A percentile compares a stretch with the other conserved stretches of the same genome.
Evolutionary conservation across 106 monocot genomes (phyloP).

Genomic region (Dendrobium officinale): DNA sequence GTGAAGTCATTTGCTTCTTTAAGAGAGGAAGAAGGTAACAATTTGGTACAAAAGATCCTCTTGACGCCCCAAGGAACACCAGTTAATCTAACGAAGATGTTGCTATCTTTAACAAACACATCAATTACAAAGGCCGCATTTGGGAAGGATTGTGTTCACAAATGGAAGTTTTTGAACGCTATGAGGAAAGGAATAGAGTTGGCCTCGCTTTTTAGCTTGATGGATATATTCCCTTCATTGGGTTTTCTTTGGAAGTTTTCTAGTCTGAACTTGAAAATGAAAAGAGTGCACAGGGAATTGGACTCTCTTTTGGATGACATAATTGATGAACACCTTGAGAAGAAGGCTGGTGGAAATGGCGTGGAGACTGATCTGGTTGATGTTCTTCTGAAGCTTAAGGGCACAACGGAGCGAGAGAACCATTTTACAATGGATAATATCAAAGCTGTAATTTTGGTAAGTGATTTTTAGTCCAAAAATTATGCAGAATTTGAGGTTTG

Average conservation of each 20-base stretch:
- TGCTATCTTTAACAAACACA: background rate
- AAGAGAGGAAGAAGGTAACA: conserved; percentile 4
- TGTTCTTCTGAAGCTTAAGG: conserved; percentile 7
- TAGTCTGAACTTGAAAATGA: background rate
- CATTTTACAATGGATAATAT: background rate
- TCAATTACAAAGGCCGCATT: background rate
- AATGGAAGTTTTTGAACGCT: background rate
- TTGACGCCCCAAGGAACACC: background rate
- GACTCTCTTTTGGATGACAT: conserved; percentile 5
- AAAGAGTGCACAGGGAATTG: background rate
- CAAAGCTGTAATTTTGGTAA: conserved; percentile 17
- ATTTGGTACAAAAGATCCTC: background rate
- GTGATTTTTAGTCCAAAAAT: background rate
- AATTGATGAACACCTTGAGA: background rate
- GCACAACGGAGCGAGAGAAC: background rate
- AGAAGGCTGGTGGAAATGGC: background rate
- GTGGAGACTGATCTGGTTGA: conserved; percentile 5
- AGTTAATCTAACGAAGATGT: background rate
- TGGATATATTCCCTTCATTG: conserved; percentile 16
- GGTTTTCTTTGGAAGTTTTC: background rate
- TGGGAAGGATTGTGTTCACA: conserved; percentile 2
- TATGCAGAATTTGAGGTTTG: background rate
- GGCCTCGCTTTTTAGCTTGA: background rate
- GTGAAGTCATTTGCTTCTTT: background rate
- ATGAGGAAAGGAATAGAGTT: background rate